phyloP scores from a whole-genome alignment of 1,284 basidiomycete species.

The Melampsora larici-populina region DNA sequence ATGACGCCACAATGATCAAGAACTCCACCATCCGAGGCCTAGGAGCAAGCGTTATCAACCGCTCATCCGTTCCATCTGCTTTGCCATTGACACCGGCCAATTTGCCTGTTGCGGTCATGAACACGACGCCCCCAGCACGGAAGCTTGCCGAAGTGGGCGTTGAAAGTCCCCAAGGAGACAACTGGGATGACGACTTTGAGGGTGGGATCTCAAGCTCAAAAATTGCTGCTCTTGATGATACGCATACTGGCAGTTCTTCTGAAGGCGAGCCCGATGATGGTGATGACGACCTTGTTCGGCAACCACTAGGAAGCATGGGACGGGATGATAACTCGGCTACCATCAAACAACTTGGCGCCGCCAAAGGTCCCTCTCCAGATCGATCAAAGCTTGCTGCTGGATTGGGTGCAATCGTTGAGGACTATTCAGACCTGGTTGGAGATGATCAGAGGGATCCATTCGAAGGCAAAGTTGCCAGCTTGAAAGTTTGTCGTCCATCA shows the following conservation, averaged over 20 bases:
- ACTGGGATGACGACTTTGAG: slow-evolving; percentile 98
- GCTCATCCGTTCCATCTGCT: slow-evolving; percentile 45
- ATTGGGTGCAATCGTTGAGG: slow-evolving; percentile 63
- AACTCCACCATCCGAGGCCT: slow-evolving; percentile 40
- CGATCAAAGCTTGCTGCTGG: background rate
- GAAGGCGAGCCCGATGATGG: slow-evolving; percentile 52
- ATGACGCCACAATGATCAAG: slow-evolving; percentile 32
- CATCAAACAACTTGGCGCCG: slow-evolving; percentile 43
- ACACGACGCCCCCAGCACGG: slow-evolving; percentile 47
- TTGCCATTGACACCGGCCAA: slow-evolving; percentile 44
- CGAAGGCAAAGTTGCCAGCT: slow-evolving; percentile 71
- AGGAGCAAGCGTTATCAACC: slow-evolving; percentile 26
- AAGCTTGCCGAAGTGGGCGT: slow-evolving; percentile 59
- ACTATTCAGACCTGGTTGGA: slow-evolving; percentile 78
- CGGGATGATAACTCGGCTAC: slow-evolving; percentile 47
- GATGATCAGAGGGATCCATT: slow-evolving; percentile 64
- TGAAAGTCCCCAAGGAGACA: slow-evolving; percentile 66
- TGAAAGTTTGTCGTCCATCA: slow-evolving; percentile 61
- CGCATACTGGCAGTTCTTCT: slow-evolving; percentile 11
- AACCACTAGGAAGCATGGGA: slow-evolving; percentile 18
- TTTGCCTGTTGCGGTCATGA: slow-evolving; percentile 45
- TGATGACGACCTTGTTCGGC: slow-evolving; percentile 40
- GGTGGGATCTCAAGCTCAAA: slow-evolving; percentile 83
- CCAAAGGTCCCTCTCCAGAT: background rate
- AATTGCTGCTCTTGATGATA: slow-evolving; percentile 58